phyloP scores from a whole-genome alignment of 2,329 filamentous ascomycete genomes.

The Catunica adiposa region DNA sequence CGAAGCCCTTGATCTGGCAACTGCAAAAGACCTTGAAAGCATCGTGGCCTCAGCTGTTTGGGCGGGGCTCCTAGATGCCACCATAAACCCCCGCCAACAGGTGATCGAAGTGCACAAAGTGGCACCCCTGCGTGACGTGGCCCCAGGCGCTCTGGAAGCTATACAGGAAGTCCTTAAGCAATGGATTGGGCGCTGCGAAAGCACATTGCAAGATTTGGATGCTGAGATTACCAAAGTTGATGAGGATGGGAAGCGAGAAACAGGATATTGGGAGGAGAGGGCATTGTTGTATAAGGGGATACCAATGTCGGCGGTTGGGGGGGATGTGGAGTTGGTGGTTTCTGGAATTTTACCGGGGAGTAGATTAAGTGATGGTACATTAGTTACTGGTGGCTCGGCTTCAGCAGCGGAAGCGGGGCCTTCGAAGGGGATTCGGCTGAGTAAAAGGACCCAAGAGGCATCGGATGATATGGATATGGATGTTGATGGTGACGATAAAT shows the following conservation, averaged over 20 bases:
- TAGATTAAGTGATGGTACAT: neutral
- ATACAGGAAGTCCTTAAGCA: slow-evolving; percentile 52
- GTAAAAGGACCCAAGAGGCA: slow-evolving; percentile 20
- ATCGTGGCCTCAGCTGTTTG: slow-evolving; percentile 81
- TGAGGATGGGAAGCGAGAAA: slow-evolving; percentile 19
- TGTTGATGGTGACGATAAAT: slow-evolving; percentile 30
- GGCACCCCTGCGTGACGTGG: slow-evolving; percentile 71
- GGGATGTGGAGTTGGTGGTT: neutral
- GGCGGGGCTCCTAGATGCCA: slow-evolving; percentile 62
- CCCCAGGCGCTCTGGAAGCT: slow-evolving; percentile 50
- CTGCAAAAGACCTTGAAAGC: slow-evolving; percentile 58
- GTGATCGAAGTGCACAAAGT: slow-evolving; percentile 65
- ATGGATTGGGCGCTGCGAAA: slow-evolving; percentile 67
- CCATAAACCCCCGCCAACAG: slow-evolving; percentile 62
- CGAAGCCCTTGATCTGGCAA: slow-evolving; percentile 46
- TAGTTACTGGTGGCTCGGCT: too few relatives aligned
- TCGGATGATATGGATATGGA: slow-evolving; percentile 42
- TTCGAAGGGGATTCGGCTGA: neutral
- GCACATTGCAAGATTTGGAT: slow-evolving; percentile 60
- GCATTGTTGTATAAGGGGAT: slow-evolving; percentile 1
- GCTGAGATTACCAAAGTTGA: slow-evolving; percentile 40
- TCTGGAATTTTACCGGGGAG: too few relatives aligned
- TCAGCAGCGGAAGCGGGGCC: too few relatives aligned
- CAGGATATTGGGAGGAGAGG: slow-evolving; percentile 11
- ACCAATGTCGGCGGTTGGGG: neutral